phyloP scores from a whole-genome alignment of 768 basidiomycete genomes.

The Suillus cothurnatus region DNA sequence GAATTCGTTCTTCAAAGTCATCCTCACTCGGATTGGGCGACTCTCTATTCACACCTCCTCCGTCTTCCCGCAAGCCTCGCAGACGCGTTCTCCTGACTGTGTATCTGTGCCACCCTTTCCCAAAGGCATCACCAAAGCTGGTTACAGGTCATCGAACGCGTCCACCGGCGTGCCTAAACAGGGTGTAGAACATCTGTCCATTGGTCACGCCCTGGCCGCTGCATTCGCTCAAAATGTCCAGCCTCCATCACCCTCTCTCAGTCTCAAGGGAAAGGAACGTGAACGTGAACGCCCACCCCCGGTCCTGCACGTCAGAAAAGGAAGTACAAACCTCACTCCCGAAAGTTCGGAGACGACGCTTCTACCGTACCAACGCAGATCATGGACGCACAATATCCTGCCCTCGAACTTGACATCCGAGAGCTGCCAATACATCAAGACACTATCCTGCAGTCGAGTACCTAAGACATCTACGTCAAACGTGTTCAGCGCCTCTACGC shows the following conservation, averaged over 20 bases:
- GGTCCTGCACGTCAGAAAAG: background rate
- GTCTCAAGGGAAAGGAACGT: conserved; percentile 27
- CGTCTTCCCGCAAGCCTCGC: conserved; percentile 19
- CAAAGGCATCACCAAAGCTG: conserved; percentile 21
- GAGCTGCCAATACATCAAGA: background rate
- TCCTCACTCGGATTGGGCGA: conserved; percentile 11
- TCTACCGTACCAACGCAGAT: background rate
- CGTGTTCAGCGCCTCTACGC: background rate
- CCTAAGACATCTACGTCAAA: background rate
- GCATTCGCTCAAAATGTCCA: conserved; percentile 5
- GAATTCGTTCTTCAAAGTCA: conserved; percentile 7
- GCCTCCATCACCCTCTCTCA: background rate
- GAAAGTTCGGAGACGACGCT: conserved; percentile 4
- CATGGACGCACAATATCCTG: conserved; percentile 17
- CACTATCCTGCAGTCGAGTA: background rate
- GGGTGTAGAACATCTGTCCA: background rate
- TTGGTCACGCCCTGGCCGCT: background rate
- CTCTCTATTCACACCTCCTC: conserved; percentile 35
- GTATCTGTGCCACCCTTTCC: conserved; percentile 26
- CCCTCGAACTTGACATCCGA: conserved; percentile 1
- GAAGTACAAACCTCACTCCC: background rate
- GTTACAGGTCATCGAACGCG: conserved; percentile 17
- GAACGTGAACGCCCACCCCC: conserved; percentile 8
- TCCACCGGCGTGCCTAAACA: background rate
- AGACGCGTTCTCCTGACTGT: conserved; percentile 17